Base-by-base conservation (phyloP, 108 stramenopile genomes). In the Nitzschia palea region DNA sequence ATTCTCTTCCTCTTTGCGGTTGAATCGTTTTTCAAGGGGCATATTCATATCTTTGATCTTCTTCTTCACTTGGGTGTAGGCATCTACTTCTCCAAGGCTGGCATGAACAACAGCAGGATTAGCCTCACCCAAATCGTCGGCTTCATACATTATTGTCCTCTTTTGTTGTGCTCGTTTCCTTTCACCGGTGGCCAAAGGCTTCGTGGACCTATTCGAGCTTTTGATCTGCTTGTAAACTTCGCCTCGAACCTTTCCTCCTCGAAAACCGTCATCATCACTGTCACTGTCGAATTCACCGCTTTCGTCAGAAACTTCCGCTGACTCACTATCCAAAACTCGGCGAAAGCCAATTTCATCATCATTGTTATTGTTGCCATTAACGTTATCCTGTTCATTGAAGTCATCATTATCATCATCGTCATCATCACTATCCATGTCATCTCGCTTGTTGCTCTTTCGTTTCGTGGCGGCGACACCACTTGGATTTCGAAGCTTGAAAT, bases 401-500 rank as follows among this genome's bases (percentile, higher is more conserved):
- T 78, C 67, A 36, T 80, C 68, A 44, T 74, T 73, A 23, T 74
- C 52, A 4, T 81, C 82, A 15, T 83, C 83, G 17, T 85, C 85
- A 45, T 87, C 80, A 73, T 93, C 92, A 62, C 87, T 94, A 55
- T 93, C 94, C 82, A 89, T 79, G 58, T 95, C 90, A 66, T 94
- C 83, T 52, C 80, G 85, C 42, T 79, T 68, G 44, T 74, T 68
- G 57, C 84, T 80, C 48, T 66, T 71, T 25, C 27, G 40, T 12
- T 75, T 42, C 6, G 4, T 44, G 3, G 83, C 84, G 17, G 86
- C 80, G 37, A 90, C 78, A 37, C 95, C 97, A 76, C 89, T 96
- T 6, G 99, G 97, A 80, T 98, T 95, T 2, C 93, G 86, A 65
- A 95, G 81, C 70, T 91, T 93, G 78, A 95, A 99, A 69, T 97